Percentiles rank a stretch among this genome's conserved stretches.
Conservation (phyloP, 257 asterid species). For the Ajuga chamaepitys region DNA sequence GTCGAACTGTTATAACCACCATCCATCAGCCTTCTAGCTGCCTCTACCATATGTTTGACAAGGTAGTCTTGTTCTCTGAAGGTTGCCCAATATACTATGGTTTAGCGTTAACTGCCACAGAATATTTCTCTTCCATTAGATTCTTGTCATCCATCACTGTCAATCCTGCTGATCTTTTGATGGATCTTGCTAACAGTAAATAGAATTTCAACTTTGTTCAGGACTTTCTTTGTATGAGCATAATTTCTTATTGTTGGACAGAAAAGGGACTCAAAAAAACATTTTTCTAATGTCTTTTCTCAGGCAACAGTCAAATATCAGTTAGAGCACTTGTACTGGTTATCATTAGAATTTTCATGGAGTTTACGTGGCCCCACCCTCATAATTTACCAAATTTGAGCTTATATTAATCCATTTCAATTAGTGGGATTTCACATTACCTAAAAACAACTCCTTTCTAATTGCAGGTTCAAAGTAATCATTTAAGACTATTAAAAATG, state of each 20-base stretch:
- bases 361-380: conserved; percentile 25
- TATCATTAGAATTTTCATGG: conserved; percentile 22
- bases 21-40: conserved; percentile 96
- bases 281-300: conserved; percentile 13
- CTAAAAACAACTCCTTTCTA: conserved; percentile 5
- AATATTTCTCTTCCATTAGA: conserved; percentile 82
- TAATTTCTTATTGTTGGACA: background rate
- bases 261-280: conserved; percentile 2
- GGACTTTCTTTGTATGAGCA: background rate
- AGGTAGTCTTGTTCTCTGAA: conserved; percentile 77
- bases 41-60: conserved; percentile 88
- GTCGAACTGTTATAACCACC: conserved; percentile 82
- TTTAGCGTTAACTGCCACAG: conserved; percentile 64
- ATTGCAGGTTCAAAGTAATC: background rate
- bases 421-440: conserved; percentile 3
- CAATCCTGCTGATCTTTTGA: conserved; percentile 92
- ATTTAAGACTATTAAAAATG: background rate
- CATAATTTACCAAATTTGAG: conserved; percentile 15
- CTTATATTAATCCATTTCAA: background rate
- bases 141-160: conserved; percentile 55
- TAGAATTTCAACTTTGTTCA: conserved; percentile 1
- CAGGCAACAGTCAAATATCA: conserved; percentile 23
- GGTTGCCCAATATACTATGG: conserved; percentile 91
- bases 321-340: conserved; percentile 22
- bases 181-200: conserved; percentile 94